These are phyloP conservation scores for Solanum habrochaites DNA, from an alignment of 257 asterid species.

Conservation along the genomic window DNA sequence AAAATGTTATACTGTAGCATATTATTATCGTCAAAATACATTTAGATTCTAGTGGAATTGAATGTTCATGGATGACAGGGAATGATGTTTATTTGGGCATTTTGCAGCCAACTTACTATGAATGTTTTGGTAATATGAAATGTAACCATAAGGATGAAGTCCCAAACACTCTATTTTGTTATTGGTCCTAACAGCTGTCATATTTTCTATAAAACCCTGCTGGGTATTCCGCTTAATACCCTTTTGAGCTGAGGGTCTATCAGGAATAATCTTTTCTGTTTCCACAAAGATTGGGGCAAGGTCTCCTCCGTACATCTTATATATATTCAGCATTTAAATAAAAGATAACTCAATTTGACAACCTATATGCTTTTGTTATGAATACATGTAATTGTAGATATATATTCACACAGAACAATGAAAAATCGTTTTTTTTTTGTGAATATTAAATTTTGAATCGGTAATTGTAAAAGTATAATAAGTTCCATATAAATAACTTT, in stretches of 20 bases:
- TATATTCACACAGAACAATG: neutral
- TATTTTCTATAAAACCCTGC: neutral
- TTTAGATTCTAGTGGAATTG: neutral
- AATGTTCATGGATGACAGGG: neutral
- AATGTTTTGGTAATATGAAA: neutral
- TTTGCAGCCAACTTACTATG: neutral
- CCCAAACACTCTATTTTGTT: neutral
- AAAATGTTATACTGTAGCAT: neutral
- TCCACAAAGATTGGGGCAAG: neutral
- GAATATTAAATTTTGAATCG: neutral
- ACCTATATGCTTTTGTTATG: too few species aligned
- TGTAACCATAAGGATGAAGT: neutral
- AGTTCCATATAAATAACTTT: neutral
- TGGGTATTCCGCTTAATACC: neutral
- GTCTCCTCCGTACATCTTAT: neutral
- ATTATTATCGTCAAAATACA: neutral
- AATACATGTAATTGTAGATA: neutral
- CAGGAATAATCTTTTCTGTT: fast-evolving
- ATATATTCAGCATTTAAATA: neutral
- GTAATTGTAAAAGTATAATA: neutral
- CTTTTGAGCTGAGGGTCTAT: neutral
- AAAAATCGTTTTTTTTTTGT: neutral
- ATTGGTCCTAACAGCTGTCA: neutral
- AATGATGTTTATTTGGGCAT: neutral
- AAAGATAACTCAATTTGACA: neutral